Percentiles rank a stretch among this genome's conserved stretches.
Evolutionary conservation across 2,329 filamentous ascomycete species (phyloP).

Genomic region (Penicillium sp.): DNA sequence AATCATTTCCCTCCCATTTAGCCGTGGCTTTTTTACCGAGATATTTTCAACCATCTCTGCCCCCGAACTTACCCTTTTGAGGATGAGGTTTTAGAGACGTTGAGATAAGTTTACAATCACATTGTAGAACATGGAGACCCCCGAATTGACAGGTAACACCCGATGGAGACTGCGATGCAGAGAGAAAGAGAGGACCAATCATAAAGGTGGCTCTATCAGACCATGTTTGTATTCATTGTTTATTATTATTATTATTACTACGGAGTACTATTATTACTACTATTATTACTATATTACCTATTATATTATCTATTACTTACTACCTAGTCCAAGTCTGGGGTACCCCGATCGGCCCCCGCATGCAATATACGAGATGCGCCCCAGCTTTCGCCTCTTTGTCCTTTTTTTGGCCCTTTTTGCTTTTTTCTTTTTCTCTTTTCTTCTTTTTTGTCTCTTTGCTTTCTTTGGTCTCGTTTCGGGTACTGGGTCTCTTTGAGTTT

Average conservation of each 20-base stretch:
- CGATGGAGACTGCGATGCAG: background rate
- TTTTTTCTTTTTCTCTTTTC: background rate
- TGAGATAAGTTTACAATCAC: background rate
- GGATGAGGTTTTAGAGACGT: background rate
- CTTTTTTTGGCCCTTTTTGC: background rate
- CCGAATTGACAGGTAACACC: background rate
- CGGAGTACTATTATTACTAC: too few species aligned
- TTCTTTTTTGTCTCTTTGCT: background rate
- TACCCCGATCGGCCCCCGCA: conserved; percentile 4
- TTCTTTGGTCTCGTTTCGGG: background rate
- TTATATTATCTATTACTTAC: too few species aligned
- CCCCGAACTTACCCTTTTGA: background rate
- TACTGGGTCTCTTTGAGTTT: background rate
- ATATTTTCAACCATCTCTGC: background rate
- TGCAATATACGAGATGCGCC: conserved; percentile 7
- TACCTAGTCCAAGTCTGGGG: background rate
- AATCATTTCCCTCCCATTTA: background rate
- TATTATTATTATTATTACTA: background rate
- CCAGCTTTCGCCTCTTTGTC: conserved; percentile 9
- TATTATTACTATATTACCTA: too few species aligned
- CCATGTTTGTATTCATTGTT: background rate
- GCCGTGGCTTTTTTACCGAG: conserved; percentile 3
- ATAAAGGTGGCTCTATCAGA: background rate
- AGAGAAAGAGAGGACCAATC: conserved; percentile 1
- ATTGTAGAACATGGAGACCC: background rate